Conservation (phyloP, 371 early-diverging fungal genomes). For the Rhizopus stolonifer region DNA sequence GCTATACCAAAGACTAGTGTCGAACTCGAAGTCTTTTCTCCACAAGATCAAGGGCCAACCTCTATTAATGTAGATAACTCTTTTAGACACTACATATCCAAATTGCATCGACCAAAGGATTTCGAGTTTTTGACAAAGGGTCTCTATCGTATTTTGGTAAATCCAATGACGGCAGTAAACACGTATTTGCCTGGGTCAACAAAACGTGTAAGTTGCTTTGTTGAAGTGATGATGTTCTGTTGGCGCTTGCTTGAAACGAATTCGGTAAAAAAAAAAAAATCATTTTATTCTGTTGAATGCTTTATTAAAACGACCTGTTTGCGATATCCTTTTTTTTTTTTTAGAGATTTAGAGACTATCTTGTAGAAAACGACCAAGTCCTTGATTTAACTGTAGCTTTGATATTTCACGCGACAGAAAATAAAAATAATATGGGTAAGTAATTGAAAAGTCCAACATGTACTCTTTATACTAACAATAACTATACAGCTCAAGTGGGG, state of each 20-base stretch:
- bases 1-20: conserved; percentile 21
- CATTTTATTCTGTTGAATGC: too few relatives aligned
- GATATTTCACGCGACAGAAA: conserved; percentile 64
- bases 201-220: conserved; percentile 65
- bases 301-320: too few relatives aligned
- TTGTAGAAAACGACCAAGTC: conserved; percentile 70
- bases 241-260: conserved; percentile 84
- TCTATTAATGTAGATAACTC: conserved; percentile 39
- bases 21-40: conserved; percentile 19
- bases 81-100: conserved; percentile 74
- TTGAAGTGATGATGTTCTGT: conserved; percentile 80
- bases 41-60: conserved; percentile 1
- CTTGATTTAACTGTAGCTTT: conserved; percentile 64
- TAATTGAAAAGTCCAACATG: not conserved
- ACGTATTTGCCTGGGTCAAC: conserved; percentile 80
- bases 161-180: conserved; percentile 76
- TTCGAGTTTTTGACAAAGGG: conserved; percentile 75
- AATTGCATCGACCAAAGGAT: conserved; percentile 77
- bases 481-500: conserved; percentile 64
- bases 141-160: conserved; percentile 73
- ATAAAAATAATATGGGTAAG: conserved; percentile 63
- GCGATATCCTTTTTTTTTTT: too few relatives aligned
- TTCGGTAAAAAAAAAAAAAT: too few relatives aligned
- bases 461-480: not conserved
- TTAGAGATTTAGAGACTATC: conserved; percentile 67